These are phyloP conservation scores for Botrytis deweyae DNA, from an alignment of 2,329 filamentous ascomycete genomes.

Conservation along the genomic window DNA sequence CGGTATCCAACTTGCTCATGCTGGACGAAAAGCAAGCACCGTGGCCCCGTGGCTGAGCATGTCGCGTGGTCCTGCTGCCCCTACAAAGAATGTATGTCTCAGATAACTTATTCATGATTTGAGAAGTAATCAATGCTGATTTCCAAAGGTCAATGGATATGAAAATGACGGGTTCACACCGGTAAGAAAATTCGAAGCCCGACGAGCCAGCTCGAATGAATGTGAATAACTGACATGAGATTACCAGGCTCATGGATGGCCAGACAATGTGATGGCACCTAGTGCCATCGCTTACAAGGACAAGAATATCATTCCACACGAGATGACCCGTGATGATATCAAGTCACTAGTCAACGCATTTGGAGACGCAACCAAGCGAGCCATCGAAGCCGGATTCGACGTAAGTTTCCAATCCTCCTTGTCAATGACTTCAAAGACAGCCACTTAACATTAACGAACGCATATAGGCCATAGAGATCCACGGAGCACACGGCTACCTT, in stretches of 20 bases:
- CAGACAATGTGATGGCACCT: background rate
- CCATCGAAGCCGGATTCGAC: background rate
- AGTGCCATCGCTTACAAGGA: background rate
- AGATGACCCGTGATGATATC: background rate
- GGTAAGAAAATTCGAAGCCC: background rate
- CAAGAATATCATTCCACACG: background rate
- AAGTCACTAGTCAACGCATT: background rate
- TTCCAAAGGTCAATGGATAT: background rate
- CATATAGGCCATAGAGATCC: background rate
- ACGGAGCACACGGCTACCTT: background rate
- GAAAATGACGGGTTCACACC: background rate
- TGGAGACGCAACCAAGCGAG: background rate
- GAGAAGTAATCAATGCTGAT: background rate
- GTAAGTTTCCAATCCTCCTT: background rate
- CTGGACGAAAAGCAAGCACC: background rate
- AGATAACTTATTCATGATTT: background rate
- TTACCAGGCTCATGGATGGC: background rate
- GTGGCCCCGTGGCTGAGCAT: background rate
- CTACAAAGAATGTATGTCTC: background rate
- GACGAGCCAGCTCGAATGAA: background rate
- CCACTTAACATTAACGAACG: background rate
- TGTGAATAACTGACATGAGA: background rate
- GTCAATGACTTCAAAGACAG: fast-evolving
- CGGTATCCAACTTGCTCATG: background rate
- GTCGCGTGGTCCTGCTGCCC: background rate